Conservation (phyloP, 192 early-diverging fungal species). For the Coemansia umbellata region DNA sequence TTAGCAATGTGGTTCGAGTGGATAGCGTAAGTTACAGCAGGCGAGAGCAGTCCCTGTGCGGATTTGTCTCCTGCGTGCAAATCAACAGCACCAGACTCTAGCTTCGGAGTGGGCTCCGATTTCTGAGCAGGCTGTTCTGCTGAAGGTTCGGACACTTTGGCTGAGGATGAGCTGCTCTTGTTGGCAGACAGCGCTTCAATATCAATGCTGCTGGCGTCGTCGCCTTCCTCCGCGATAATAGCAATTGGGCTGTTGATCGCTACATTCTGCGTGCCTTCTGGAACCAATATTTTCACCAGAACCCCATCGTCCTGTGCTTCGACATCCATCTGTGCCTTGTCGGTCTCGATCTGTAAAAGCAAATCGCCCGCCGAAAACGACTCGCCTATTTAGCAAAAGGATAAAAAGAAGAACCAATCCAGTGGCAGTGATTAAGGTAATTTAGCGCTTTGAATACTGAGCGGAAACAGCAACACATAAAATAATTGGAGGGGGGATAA, state of each 20-base stretch:
- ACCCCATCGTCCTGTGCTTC: slow-evolving; percentile 98
- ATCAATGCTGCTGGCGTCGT: slow-evolving; percentile 75
- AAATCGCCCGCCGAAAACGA: slow-evolving; percentile 85
- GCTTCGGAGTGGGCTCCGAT: slow-evolving; percentile 16
- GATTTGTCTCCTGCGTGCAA: slow-evolving; percentile 12
- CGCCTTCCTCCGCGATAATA: slow-evolving; percentile 85
- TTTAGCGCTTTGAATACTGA: no score
- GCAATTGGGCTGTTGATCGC: slow-evolving; percentile 74
- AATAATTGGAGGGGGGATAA: no score
- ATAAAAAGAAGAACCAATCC: neutral
- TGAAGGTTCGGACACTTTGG: neutral
- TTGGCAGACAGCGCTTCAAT: slow-evolving; percentile 49
- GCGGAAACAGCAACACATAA: no score
- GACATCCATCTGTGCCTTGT: slow-evolving; percentile 99
- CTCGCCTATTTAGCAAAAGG: slow-evolving; percentile 58
- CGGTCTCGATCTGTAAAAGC: slow-evolving; percentile 93
- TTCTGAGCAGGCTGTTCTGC: slow-evolving; percentile 1
- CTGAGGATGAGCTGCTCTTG: neutral
- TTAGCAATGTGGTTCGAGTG: slow-evolving; percentile 45
- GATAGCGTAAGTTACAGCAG: slow-evolving; percentile 45
- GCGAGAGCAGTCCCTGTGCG: slow-evolving; percentile 26
- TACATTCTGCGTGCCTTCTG: slow-evolving; percentile 61
- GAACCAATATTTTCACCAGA: slow-evolving; percentile 87
- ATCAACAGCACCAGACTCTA: slow-evolving; percentile 22
- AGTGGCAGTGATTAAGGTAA: no score